Evolutionary conservation across 129 eudicot genomes (phyloP).

Genomic region (Kitagawia praeruptora): DNA sequence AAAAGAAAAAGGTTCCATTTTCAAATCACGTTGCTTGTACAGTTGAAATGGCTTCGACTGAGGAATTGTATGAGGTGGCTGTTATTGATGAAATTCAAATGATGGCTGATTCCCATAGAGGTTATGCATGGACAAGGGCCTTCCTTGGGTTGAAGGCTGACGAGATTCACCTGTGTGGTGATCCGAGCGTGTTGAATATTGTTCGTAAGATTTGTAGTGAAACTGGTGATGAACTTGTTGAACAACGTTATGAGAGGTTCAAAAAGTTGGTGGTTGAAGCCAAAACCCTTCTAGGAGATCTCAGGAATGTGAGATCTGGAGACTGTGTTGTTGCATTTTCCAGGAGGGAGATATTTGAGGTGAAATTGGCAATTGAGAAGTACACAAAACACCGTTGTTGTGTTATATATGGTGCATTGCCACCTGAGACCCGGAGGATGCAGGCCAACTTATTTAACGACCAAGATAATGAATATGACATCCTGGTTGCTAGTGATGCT

Average conservation of each 20-base stretch:
- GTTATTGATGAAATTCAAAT: slow-evolving; percentile 94
- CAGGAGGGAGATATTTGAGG: slow-evolving; percentile 90
- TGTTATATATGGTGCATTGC: slow-evolving; percentile 95
- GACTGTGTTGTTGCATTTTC: slow-evolving; percentile 98
- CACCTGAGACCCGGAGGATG: slow-evolving; percentile 93
- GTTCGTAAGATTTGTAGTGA: slow-evolving; percentile 68
- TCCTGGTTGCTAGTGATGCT: slow-evolving; percentile 97
- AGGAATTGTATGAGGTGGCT: slow-evolving; percentile 83
- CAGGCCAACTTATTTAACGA: slow-evolving; percentile 83
- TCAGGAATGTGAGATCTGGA: slow-evolving; percentile 75
- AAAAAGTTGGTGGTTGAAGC: slow-evolving; percentile 96
- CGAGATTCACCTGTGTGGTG: slow-evolving; percentile 95
- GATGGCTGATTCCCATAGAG: slow-evolving; percentile 80
- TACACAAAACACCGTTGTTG: slow-evolving; percentile 76
- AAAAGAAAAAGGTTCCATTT: slow-evolving; percentile 74
- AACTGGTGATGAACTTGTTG: slow-evolving; percentile 87
- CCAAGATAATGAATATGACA: slow-evolving; percentile 66
- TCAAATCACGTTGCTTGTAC: slow-evolving; percentile 88
- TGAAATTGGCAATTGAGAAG: slow-evolving; percentile 82
- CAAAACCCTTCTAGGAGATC: slow-evolving; percentile 74
- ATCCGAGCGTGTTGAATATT: slow-evolving; percentile 74
- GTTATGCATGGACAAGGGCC: slow-evolving; percentile 99
- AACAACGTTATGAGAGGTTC: slow-evolving; percentile 73
- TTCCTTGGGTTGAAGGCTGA: slow-evolving; percentile 89
- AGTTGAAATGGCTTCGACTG: slow-evolving; percentile 90